Evolutionary conservation across 2,329 filamentous ascomycete species (phyloP).

Genomic region (Colletotrichum sp.): DNA sequence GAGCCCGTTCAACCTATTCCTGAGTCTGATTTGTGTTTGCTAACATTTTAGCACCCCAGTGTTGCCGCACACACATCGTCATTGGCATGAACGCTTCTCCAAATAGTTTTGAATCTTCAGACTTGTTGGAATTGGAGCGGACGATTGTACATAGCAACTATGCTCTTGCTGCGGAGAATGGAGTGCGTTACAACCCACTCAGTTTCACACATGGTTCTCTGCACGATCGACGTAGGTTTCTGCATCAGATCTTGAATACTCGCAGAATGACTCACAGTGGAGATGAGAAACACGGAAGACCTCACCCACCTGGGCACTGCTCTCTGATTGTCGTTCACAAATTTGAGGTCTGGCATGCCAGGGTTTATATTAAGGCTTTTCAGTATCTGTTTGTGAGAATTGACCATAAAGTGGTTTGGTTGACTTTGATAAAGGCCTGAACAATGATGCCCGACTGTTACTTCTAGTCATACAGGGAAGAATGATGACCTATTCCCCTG

Average conservation of each 20-base stretch:
- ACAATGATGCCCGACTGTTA: neutral
- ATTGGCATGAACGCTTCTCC: neutral
- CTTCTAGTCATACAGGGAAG: no score
- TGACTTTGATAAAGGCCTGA: neutral
- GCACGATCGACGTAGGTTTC: neutral
- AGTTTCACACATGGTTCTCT: neutral
- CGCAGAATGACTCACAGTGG: neutral
- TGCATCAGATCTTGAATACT: rapidly evolving
- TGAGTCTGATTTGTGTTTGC: neutral
- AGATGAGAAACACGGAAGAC: neutral
- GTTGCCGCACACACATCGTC: neutral
- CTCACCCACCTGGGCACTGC: no score
- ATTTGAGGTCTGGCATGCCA: neutral
- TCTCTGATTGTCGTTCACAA: no score
- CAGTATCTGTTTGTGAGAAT: neutral
- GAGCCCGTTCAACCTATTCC: no score
- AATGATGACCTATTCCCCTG: no score
- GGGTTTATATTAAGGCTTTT: neutral
- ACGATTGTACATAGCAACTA: neutral
- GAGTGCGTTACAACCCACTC: neutral
- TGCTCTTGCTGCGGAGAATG: neutral
- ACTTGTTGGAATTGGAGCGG: neutral
- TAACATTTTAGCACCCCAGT: neutral
- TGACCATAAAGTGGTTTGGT: no score
- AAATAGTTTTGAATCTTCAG: neutral